Evolutionary conservation across 2,329 filamentous ascomycete species (phyloP), one percentile per base, ranked within the genome.

Genomic region (Monosporascus sp.): DNA sequence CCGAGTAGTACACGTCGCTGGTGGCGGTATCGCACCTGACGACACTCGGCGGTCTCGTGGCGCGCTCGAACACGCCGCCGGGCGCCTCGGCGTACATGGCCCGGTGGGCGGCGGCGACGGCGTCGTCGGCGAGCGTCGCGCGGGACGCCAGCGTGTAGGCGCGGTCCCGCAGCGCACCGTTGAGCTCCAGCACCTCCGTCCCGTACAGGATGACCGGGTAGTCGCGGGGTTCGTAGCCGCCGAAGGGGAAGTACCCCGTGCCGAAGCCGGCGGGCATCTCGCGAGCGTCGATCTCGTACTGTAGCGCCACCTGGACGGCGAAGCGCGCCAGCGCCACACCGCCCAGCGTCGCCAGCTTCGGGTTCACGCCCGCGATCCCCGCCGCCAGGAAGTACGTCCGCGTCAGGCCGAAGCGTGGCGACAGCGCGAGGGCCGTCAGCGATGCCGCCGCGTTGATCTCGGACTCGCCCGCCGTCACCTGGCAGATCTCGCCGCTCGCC

Each of bases 361-460:
- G 88, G 66, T 83, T 90, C 44, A 89, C 77, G n/a, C 88, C 88
- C 2, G 83, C 87, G 57, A 92, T 90, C 2, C 88, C 88, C 1
- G 79, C 82, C 31, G 89, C 68, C 53, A 91, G 69, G 69, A 90
- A 89, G 71, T 91, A 91, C 1, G 87, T 87, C 48, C 74, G 68
- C 1, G 72, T 77, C 14, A 91, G 75, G 68, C 90, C 77, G 67
- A 91, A 89, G 11, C 72, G 64, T 1, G 73, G 66, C 0, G 82
- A 87, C 15, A 85, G 75, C n/a, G 81, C 73, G 9, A 90, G 74
- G 0, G 87, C 81, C 47, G 78, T 78, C 55, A 88, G 77, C 0
- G 85, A 85, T 7, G 79, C 71, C 0, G 88, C 88, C 0, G 88
- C 86, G 65, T 91, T 92, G 73, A 91, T 89, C 70, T 90, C 87